phyloP scores from a whole-genome alignment of 2,329 filamentous ascomycete genomes.

The Ophiosphaerella herpotricha region DNA sequence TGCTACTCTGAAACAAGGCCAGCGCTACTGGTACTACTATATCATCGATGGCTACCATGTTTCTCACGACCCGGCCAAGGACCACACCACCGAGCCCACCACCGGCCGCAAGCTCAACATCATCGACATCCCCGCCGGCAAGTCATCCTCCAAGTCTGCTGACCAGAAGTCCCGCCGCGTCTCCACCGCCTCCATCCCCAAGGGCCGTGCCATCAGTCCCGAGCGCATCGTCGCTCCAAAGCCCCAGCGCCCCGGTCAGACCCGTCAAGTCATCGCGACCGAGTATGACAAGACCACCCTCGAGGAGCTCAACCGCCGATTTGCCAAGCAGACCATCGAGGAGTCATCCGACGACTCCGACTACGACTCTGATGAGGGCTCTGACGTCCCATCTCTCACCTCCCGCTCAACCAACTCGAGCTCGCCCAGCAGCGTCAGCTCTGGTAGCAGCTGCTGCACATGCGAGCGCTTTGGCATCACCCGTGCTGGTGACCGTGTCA shows the following conservation, averaged over 20 bases:
- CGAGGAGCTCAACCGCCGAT: slow-evolving; percentile 78
- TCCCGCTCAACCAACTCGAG: slow-evolving; percentile 72
- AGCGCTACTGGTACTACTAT: slow-evolving; percentile 99
- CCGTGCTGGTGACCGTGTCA: slow-evolving; percentile 87
- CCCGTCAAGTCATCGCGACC: slow-evolving; percentile 81
- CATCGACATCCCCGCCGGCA: slow-evolving; percentile 77
- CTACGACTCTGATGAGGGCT: slow-evolving; percentile 65
- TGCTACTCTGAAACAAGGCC: slow-evolving; percentile 80
- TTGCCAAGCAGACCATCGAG: slow-evolving; percentile 68
- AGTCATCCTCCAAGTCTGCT: slow-evolving; percentile 45
- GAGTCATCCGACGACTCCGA: slow-evolving; percentile 56
- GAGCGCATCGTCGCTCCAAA: slow-evolving; percentile 91
- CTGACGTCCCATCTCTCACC: slow-evolving; percentile 73
- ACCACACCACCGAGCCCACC: slow-evolving; percentile 90
- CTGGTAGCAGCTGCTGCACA: slow-evolving; percentile 68
- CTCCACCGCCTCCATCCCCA: slow-evolving; percentile 70
- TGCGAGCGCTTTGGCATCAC: slow-evolving; percentile 98
- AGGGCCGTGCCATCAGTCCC: slow-evolving; percentile 84
- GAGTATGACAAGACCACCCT: slow-evolving; percentile 77
- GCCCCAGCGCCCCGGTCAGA: slow-evolving; percentile 85
- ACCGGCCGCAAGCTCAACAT: slow-evolving; percentile 97
- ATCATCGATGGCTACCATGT: slow-evolving; percentile 99
- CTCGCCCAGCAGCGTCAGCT: slow-evolving; percentile 65
- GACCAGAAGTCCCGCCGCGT: slow-evolving; percentile 57
- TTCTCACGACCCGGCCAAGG: slow-evolving; percentile 90